A percentile compares a stretch with the other conserved stretches of the same genome.
Evolutionary conservation across 108 stramenopile species (phyloP).

Genomic region (Cyclotella distinguenda): DNA sequence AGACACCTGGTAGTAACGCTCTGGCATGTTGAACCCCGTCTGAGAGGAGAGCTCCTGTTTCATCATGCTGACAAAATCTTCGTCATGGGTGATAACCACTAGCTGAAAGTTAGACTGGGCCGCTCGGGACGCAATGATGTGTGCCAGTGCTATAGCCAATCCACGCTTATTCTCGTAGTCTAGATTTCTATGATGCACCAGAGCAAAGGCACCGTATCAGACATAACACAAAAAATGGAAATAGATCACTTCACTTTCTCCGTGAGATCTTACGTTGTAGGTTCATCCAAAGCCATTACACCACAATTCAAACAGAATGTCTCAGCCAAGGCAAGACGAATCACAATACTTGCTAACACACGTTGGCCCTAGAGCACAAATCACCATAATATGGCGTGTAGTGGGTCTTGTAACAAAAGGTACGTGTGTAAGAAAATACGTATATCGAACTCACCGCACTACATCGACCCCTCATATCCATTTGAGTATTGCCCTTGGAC

Average conservation of each 20-base stretch:
- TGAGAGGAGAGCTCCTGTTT: constrained; percentile 83
- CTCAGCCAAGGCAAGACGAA: constrained; percentile 98
- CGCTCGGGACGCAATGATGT: constrained; percentile 88
- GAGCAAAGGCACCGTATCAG: too few relatives aligned
- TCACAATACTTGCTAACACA: constrained; percentile 95
- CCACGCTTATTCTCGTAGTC: constrained; percentile 93
- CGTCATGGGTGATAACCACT: constrained; percentile 98
- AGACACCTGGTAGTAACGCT: constrained; percentile 90
- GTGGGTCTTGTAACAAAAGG: not conserved
- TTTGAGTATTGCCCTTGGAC: constrained; percentile 79
- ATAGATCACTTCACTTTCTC: not conserved
- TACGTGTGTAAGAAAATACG: too few relatives aligned
- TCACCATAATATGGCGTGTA: not conserved
- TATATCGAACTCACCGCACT: constrained; percentile 78
- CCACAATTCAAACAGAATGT: constrained; percentile 97
- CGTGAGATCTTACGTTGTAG: constrained; percentile 58
- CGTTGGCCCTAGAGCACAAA: constrained; percentile 73
- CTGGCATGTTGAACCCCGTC: constrained; percentile 92
- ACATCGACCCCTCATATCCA: constrained; percentile 99
- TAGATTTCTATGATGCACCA: constrained; percentile 80
- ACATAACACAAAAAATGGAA: not conserved
- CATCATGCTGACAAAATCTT: constrained; percentile 96
- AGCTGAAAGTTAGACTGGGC: constrained; percentile 96
- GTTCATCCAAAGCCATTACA: constrained; percentile 96
- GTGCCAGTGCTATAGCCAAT: constrained; percentile 91